Conservation (phyloP, 768 basidiomycete genomes). For the Astraeus odoratus region DNA sequence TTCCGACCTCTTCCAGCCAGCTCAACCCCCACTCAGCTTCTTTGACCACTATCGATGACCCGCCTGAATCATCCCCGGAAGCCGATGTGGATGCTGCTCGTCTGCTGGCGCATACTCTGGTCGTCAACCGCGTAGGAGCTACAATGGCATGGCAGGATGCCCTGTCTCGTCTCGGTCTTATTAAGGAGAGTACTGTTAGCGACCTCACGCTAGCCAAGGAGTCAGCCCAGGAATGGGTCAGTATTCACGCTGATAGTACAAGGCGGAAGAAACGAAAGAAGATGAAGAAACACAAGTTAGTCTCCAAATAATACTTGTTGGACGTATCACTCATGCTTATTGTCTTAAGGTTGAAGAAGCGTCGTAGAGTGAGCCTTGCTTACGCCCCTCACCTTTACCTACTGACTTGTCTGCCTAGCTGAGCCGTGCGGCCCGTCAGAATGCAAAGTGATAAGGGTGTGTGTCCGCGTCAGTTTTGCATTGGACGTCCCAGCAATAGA, state of each 20-base stretch:
- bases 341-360: slow-evolving; percentile 73
- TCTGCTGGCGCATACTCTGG: slow-evolving; percentile 68
- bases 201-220: slow-evolving; percentile 46
- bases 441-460: slow-evolving; percentile 18
- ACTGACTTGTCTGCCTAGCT: slow-evolving; percentile 30
- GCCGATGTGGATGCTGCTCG: slow-evolving; percentile 77
- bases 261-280: slow-evolving; percentile 85
- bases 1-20: slow-evolving; percentile 13
- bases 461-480: no score
- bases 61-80: slow-evolving; percentile 49
- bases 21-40: slow-evolving; percentile 21
- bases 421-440: slow-evolving; percentile 35
- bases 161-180: slow-evolving; percentile 57
- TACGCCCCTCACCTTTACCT: not conserved
- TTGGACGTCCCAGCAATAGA: slow-evolving; percentile 6
- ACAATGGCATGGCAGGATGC: slow-evolving; percentile 64
- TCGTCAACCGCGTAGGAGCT: slow-evolving; percentile 57
- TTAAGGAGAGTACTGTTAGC: slow-evolving; percentile 41
- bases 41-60: slow-evolving; percentile 33
- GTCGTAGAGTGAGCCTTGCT: slow-evolving; percentile 63
- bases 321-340: slow-evolving; percentile 6
- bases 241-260: slow-evolving; percentile 69
- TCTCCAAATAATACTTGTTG: slow-evolving; percentile 1
- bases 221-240: slow-evolving; percentile 54
- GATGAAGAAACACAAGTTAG: slow-evolving; percentile 94